Percentiles rank a stretch among this genome's conserved stretches.
These are phyloP conservation scores for Thermoascus crustaceus DNA, from an alignment of 2,329 filamentous ascomycete genomes.

Conservation along the genomic window DNA sequence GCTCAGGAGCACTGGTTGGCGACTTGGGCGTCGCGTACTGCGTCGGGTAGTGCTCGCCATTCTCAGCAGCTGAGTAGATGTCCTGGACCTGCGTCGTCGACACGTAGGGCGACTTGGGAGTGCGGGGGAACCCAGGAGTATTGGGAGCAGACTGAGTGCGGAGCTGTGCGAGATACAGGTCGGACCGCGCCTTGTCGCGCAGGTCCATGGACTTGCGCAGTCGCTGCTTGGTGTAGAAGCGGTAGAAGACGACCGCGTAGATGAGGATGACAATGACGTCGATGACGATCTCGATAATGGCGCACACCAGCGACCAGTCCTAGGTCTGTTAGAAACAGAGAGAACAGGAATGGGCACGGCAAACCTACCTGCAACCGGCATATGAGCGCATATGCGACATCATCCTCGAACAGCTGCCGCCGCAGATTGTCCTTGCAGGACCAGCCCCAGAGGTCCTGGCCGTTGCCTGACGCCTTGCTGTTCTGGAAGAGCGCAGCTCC, in stretches of 20 bases:
- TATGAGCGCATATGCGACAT: conserved; percentile 72
- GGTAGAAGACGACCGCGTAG: conserved; percentile 93
- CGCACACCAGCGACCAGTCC: conserved; percentile 94
- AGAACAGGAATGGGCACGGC: conserved; percentile 1
- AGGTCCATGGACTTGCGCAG: conserved; percentile 95
- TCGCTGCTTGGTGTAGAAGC: conserved; percentile 92
- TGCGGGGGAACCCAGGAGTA: conserved; percentile 78
- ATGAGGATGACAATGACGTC: conserved; percentile 86
- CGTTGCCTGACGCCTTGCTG: conserved; percentile 60
- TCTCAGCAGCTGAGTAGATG: conserved; percentile 43
- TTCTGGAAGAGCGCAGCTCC: conserved; percentile 79
- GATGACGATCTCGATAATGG: conserved; percentile 91
- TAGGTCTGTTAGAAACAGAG: conserved; percentile 32
- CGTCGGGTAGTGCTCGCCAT: conserved; percentile 38
- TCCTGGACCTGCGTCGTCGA: conserved; percentile 33
- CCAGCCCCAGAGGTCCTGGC: conserved; percentile 97
- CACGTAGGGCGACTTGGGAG: conserved; percentile 44
- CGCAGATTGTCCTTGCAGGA: conserved; percentile 86
- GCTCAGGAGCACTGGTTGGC: conserved; percentile 47
- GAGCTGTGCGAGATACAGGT: conserved; percentile 85
- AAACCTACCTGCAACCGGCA: conserved; percentile 46
- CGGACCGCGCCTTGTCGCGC: conserved; percentile 86
- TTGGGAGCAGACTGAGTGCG: conserved; percentile 85
- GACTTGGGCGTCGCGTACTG: conserved; percentile 57
- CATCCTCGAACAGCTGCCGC: conserved; percentile 64